phyloP scores from a whole-genome alignment of 768 basidiomycete species.

The Boletus insuetus region DNA sequence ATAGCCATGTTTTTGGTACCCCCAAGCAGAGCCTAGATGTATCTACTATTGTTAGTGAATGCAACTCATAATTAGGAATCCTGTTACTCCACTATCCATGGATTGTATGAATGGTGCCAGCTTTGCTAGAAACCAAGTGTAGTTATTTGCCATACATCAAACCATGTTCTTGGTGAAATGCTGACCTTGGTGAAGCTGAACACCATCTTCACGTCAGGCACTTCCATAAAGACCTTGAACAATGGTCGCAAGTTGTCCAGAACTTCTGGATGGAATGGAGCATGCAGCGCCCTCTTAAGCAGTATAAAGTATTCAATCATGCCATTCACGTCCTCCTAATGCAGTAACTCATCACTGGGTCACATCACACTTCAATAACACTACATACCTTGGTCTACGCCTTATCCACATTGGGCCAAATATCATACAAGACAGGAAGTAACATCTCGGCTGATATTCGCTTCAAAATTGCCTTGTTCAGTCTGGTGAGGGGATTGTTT shows the following conservation, averaged over 20 bases:
- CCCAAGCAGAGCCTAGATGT: too few species aligned
- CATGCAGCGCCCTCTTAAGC: constrained; percentile 61
- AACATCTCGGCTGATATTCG: too few species aligned
- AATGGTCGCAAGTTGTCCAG: constrained; percentile 61
- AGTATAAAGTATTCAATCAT: constrained; percentile 59
- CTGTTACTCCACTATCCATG: too few species aligned
- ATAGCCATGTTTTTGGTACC: too few species aligned
- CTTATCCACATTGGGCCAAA: constrained; percentile 47
- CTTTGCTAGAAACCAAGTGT: too few species aligned
- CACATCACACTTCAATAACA: neutral
- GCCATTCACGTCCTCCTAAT: constrained; percentile 25
- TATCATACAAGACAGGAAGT: constrained; percentile 55
- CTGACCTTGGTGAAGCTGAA: constrained; percentile 32
- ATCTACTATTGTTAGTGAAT: too few species aligned
- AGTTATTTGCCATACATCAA: too few species aligned
- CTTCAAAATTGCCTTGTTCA: too few species aligned
- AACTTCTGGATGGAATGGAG: constrained; percentile 61
- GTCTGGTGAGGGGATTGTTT: too few species aligned
- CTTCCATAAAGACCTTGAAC: constrained; percentile 79
- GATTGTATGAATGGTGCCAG: too few species aligned
- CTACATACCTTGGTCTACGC: constrained; percentile 37
- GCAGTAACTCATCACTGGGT: neutral
- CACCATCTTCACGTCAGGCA: constrained; percentile 54
- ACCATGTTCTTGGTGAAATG: neutral
- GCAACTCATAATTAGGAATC: too few species aligned